A percentile compares a stretch with the other conserved stretches of the same genome.
Evolutionary conservation across 2,329 filamentous ascomycete species (phyloP).

Genomic region (Fusarium decemcellulare): DNA sequence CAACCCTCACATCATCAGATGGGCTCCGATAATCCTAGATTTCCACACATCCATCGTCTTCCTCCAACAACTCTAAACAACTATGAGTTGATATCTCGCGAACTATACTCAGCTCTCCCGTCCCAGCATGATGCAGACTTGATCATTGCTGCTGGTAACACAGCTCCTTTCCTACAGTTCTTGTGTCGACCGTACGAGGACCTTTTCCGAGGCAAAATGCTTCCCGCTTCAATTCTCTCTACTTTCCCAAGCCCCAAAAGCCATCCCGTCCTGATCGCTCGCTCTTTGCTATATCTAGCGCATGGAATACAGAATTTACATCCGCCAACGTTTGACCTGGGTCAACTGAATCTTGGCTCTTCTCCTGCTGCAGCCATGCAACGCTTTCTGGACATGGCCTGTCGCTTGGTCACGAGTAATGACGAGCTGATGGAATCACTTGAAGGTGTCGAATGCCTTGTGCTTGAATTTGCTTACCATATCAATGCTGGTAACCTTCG

Average conservation of each 20-base stretch:
- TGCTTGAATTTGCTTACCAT: not conserved
- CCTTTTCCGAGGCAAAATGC: not conserved
- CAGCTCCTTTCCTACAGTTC: not conserved
- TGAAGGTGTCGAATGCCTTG: not conserved
- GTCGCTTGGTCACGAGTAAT: not conserved
- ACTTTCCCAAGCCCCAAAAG: not conserved
- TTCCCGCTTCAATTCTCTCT: not conserved
- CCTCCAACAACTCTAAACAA: not conserved
- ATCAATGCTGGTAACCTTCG: constrained; percentile 2
- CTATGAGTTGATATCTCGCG: not conserved
- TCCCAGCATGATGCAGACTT: not conserved
- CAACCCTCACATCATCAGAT: not conserved
- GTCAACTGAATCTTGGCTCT: not conserved
- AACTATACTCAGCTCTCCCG: not conserved
- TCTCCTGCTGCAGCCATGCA: not conserved
- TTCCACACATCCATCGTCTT: not conserved
- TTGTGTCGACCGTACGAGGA: constrained; percentile 1
- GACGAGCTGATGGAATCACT: not conserved
- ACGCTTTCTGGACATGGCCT: not conserved
- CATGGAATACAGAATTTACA: constrained; percentile 2
- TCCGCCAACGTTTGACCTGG: not conserved
- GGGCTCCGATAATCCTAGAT: not conserved
- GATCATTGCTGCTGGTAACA: not conserved
- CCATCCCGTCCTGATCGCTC: not conserved
- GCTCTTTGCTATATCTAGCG: not conserved